Conservation (phyloP, 495 filamentous ascomycete species). For the Trypethelium eluteriae region DNA sequence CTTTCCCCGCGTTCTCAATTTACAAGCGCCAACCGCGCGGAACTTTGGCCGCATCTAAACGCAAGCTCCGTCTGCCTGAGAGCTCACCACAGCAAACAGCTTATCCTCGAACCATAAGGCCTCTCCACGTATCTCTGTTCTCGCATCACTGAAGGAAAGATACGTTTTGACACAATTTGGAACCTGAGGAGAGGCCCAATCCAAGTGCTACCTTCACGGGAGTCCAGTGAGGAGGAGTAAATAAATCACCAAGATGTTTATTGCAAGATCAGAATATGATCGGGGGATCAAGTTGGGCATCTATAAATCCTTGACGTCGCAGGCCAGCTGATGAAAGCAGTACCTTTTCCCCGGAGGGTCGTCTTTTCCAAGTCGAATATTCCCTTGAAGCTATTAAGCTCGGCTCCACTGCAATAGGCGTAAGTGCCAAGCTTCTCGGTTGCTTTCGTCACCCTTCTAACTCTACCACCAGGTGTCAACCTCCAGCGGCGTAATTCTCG, state of each 20-base stretch:
- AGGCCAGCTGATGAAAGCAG: conserved; percentile 42
- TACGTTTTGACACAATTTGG: no score
- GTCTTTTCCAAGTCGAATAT: conserved; percentile 99
- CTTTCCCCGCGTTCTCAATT: background rate
- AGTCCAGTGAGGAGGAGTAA: background rate
- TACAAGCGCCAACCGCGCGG: conserved; percentile 5
- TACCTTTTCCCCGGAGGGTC: conserved; percentile 99
- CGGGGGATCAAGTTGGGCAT: conserved; percentile 91
- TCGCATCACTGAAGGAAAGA: background rate
- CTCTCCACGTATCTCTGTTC: conserved; percentile 14
- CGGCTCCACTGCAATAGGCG: conserved; percentile 94
- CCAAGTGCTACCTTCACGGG: background rate
- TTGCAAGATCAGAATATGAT: conserved; percentile 99
- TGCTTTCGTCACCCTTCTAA: conserved; percentile 14
- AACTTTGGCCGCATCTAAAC: conserved; percentile 12
- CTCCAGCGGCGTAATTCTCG: conserved; percentile 83
- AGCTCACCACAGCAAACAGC: background rate
- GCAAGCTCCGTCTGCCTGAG: conserved; percentile 16
- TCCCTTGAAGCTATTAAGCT: conserved; percentile 99
- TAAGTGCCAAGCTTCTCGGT: conserved; percentile 36
- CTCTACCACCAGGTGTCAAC: conserved; percentile 62
- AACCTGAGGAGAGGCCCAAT: no score
- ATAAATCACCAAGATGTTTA: conserved; percentile 72
- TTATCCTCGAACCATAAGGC: background rate
- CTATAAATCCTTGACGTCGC: conserved; percentile 10